Evolutionary conservation across 2,329 filamentous ascomycete species (phyloP), one percentile per base, ranked within the genome.

Genomic region (Phaeoacremonium minimum): DNA sequence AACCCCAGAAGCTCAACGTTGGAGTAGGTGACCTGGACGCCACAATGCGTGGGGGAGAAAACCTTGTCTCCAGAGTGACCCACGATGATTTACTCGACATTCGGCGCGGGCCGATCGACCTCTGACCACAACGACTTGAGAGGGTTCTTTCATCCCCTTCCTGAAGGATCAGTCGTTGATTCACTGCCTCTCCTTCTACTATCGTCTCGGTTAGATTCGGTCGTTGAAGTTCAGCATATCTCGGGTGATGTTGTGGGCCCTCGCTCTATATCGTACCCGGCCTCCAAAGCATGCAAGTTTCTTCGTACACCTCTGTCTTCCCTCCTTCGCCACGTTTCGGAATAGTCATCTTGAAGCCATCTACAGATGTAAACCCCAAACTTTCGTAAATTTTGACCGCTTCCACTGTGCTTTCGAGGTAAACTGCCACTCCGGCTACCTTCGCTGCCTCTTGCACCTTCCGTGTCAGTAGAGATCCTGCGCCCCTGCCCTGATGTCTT

Each of bases 351-450:
- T 55, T 49, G 16, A 67, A 55, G 15, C 46, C 42, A 31, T 53
- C 53, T 11, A 50, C 36, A 4, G 41, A 42, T 22, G 46, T 45
- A 34, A 67, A 68, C 6, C 62, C 62, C 20, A 64, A 44, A 41
- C 42, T 58, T 37, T 57, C 45, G 30, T 67, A 67, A 40, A 67
- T 56, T 2, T 46, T 42, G 6, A 64, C 52, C 2, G 63, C 63
- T 14, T 57, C 52, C 45, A 55, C 55, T 14, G 60, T 66, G 15
- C 58, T 61, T 40, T 66, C 62, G 12, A 67, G 45, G 32, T 66
- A 57, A 6, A 63, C 53, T 9, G 56, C 51, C 35, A 60, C 46
- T 12, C 48, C 46, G 9, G 60, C 57, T 12, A 39, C 49, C 8
- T 46, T 45, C 2, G 62, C 64, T 37, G 52, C 42, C 5, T 51